phyloP scores from a whole-genome alignment of 2,329 filamentous ascomycete species.

The Penicillium sp. region DNA sequence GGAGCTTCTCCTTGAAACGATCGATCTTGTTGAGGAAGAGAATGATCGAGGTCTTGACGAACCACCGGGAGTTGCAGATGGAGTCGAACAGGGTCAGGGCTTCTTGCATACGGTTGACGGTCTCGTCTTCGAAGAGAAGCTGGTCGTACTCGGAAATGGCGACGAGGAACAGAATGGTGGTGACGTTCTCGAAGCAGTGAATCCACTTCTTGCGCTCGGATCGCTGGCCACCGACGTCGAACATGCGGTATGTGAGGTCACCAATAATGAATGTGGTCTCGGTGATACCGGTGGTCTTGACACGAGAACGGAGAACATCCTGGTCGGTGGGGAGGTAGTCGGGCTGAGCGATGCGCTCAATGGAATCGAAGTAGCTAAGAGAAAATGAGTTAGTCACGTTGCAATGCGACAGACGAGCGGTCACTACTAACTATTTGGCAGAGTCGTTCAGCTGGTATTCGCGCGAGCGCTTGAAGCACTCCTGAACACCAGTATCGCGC shows the following conservation, averaged over 20 bases:
- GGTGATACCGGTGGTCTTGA: conserved; percentile 96
- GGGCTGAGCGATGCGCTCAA: conserved; percentile 82
- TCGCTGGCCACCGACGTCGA: conserved; percentile 92
- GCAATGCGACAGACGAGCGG: not conserved
- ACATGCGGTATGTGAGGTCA: conserved; percentile 94
- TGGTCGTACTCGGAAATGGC: conserved; percentile 98
- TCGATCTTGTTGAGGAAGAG: conserved; percentile 75
- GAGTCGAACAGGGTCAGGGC: conserved; percentile 69
- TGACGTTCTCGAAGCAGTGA: conserved; percentile 97
- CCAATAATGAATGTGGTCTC: conserved; percentile 96
- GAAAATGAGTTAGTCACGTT: conserved; percentile 34
- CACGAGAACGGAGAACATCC: conserved; percentile 90
- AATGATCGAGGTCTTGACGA: conserved; percentile 70
- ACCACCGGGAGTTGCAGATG: conserved; percentile 71
- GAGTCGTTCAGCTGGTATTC: conserved; percentile 98
- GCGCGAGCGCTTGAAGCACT: conserved; percentile 91
- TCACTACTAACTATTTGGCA: conserved; percentile 76
- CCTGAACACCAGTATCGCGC: conserved; percentile 88
- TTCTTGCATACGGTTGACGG: conserved; percentile 76
- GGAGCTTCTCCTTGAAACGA: conserved; percentile 71
- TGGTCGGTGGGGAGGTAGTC: conserved; percentile 96
- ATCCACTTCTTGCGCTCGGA: conserved; percentile 99
- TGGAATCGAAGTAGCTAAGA: conserved; percentile 90
- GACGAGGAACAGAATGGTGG: conserved; percentile 92
- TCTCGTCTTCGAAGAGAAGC: conserved; percentile 93